These are phyloP conservation scores for Colletotrichum gloeosporioides DNA, from an alignment of 2,329 filamentous ascomycete genomes.

Conservation along the genomic window DNA sequence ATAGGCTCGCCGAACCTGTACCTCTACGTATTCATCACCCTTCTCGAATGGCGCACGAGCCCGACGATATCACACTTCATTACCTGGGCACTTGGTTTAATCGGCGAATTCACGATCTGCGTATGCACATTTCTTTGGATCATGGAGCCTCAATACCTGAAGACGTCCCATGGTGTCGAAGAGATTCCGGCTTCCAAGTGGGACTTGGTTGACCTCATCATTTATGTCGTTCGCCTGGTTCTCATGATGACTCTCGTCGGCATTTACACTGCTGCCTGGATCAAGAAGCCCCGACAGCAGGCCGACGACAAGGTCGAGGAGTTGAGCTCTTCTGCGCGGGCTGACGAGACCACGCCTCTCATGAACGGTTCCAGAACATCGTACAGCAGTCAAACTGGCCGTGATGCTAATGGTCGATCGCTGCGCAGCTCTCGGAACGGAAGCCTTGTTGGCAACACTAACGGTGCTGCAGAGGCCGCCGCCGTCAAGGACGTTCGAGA, in stretches of 20 bases:
- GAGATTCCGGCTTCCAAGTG: constrained; percentile 39
- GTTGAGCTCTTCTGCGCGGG: constrained; percentile 28
- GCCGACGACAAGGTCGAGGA: constrained; percentile 44
- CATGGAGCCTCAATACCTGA: constrained; percentile 30
- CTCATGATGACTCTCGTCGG: constrained; percentile 66
- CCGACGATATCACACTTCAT: constrained; percentile 81
- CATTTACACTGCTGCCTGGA: constrained; percentile 47
- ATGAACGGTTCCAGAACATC: constrained; percentile 50
- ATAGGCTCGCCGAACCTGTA: constrained; percentile 87
- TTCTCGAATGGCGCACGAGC: constrained; percentile 82
- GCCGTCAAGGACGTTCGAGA: constrained; percentile 59
- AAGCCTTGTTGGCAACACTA: constrained; percentile 33
- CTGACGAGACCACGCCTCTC: constrained; percentile 68
- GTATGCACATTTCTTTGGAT: constrained; percentile 73
- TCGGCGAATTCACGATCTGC: constrained; percentile 76
- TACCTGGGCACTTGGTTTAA: constrained; percentile 77
- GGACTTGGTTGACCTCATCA: constrained; percentile 69
- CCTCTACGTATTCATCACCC: constrained; percentile 82
- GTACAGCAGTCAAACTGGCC: constrained; percentile 39
- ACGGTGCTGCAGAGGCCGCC: constrained; percentile 46
- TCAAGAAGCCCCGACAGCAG: constrained; percentile 44
- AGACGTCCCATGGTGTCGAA: background rate
- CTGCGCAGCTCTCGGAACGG: constrained; percentile 23
- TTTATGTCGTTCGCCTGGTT: constrained; percentile 73
- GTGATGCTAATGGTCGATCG: constrained; percentile 14